Base-by-base conservation (phyloP, 176 grass and related monocot genomes). In the Avena sativa region DNA sequence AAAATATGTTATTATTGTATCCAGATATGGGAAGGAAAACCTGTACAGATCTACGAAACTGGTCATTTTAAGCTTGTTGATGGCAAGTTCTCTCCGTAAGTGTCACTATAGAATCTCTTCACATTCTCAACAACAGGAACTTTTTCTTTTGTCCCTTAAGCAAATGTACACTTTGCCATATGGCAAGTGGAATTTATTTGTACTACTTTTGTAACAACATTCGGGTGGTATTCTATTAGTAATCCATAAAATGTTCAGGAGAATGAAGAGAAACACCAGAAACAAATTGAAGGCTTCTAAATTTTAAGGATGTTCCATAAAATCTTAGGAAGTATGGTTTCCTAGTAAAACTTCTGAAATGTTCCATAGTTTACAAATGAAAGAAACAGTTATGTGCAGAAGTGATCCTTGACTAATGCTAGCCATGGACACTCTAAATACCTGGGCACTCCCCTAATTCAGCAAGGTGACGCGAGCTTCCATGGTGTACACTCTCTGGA, bases 81-180 rank as follows among this genome's bases (percentile, higher is more conserved):
- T 90, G 97, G 97, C 25, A 99, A 99, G 82, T 99, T 99, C 77
- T 99, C 92, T 85, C 97, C 92, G 97, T 99, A 96, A 96, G 97
- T 96, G 44, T 83, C 36, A 30, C 76, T 78, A 13, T 53, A 79
- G 52, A 79, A 13, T 89, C 76, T 81, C 19, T 83, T 86, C 8
- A 79, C 67, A 84, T 73, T 25, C 48, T 49, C 51, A 82, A 85
- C 62, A 40, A 44, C 9, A 12, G 16, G 15, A 77, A 34, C 16
- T 52, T 77, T 77, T 56, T 55, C 8, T 77, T 77, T 77, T 56
- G 49, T 28, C 50, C 50, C 23, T 20, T 76, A 2, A 56, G 16
- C 50, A 77, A 56, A 34, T 34, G 28, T 56, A 34, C 74, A 77
- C 30, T 77, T 28, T 17, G 28, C 64, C 64, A 36, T 66, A 66